A percentile compares a stretch with the other conserved stretches of the same genome.
phyloP scores from a whole-genome alignment of 345 rosid species.

The Sisymbrium irio region DNA sequence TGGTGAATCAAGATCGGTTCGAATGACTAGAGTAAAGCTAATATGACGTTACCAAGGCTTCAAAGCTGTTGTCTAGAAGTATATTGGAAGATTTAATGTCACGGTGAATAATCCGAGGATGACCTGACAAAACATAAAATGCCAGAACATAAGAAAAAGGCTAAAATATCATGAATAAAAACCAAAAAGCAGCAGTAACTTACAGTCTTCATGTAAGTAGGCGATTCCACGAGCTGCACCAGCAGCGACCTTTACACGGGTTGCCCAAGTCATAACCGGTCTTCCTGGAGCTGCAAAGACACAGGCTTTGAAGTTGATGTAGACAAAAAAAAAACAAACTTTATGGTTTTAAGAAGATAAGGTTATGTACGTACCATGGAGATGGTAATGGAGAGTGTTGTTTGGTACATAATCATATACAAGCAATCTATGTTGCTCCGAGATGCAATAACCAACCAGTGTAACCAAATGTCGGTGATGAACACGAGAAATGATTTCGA shows the following conservation, averaged over 20 bases:
- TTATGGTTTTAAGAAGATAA: conserved; percentile 14
- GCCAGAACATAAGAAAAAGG: neutral
- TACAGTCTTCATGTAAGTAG: conserved; percentile 98
- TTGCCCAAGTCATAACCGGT: conserved; percentile 86
- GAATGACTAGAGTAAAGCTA: neutral
- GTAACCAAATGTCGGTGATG: conserved; percentile 99
- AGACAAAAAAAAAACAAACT: neutral
- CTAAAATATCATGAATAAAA: neutral
- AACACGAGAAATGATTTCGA: conserved; percentile 88
- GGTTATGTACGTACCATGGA: conserved; percentile 57
- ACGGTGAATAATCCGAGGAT: conserved; percentile 97
- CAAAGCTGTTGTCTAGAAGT: conserved; percentile 80
- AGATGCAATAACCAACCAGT: conserved; percentile 89
- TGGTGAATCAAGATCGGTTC: neutral
- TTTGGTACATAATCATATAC: conserved; percentile 87
- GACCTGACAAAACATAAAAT: conserved; percentile 50
- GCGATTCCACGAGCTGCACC: conserved; percentile 99
- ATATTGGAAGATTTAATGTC: conserved; percentile 97
- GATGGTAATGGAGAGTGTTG: conserved; percentile 86
- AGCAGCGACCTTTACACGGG: conserved; percentile 79
- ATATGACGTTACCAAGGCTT: conserved; percentile 69
- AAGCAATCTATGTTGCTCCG: conserved; percentile 80
- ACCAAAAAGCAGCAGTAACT: conserved; percentile 30
- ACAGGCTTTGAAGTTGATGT: neutral
- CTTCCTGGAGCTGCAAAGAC: conserved; percentile 56